Evolutionary conservation across 352 stramenopile genomes (phyloP).

Genomic region (Thalassiosira pacifica): DNA sequence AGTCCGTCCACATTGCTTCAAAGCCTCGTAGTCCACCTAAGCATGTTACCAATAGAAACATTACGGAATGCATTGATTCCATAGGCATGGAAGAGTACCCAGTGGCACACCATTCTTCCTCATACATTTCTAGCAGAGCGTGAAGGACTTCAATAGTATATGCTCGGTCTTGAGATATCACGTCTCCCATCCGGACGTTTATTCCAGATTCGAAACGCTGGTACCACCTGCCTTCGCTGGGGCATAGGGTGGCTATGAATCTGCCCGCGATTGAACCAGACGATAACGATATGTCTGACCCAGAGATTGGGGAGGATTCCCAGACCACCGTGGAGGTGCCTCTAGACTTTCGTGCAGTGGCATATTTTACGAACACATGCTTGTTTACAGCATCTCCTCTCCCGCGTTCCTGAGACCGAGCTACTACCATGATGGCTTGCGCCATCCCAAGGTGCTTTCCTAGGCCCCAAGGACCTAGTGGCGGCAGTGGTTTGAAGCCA

Average conservation of each 20-base stretch:
- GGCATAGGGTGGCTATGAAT: neutral
- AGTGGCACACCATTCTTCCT: neutral
- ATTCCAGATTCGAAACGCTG: neutral
- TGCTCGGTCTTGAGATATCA: neutral
- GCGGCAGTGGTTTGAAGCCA: neutral
- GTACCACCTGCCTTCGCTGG: neutral
- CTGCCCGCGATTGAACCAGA: neutral
- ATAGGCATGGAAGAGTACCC: neutral
- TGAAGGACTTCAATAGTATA: neutral
- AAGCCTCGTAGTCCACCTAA: neutral
- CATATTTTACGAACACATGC: slow-evolving; percentile 13
- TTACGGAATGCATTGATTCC: neutral
- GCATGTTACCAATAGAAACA: neutral
- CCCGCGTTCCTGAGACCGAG: neutral
- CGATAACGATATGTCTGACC: neutral
- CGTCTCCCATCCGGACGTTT: neutral
- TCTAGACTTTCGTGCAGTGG: slow-evolving; percentile 2
- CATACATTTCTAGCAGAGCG: neutral
- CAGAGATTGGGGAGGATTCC: neutral
- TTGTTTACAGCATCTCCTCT: neutral
- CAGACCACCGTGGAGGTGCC: neutral
- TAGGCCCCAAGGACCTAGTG: neutral
- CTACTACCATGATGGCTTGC: neutral
- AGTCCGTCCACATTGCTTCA: neutral
- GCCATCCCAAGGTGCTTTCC: neutral